phyloP scores from a whole-genome alignment of 192 early-diverging fungal species.

The Linnemannia hyalina region DNA sequence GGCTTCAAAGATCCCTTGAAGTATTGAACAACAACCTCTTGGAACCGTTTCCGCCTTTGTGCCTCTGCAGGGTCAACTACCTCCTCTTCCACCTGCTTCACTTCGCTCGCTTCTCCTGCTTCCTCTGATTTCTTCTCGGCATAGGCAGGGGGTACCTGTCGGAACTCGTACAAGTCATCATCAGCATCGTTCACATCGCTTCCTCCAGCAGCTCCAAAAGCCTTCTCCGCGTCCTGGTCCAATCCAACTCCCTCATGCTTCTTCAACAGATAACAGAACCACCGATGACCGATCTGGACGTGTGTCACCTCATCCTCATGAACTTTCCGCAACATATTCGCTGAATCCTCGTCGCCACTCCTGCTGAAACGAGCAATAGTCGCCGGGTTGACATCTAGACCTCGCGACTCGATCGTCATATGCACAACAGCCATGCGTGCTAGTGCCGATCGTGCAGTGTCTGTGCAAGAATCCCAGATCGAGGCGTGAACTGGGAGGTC shows the following conservation, averaged over 20 bases:
- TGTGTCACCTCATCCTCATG: slow-evolving; percentile 65
- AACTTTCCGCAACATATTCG: slow-evolving; percentile 66
- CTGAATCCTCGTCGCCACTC: slow-evolving; percentile 66
- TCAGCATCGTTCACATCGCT: slow-evolving; percentile 26
- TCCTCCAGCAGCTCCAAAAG: slow-evolving; percentile 19
- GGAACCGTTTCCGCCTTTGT: slow-evolving; percentile 47
- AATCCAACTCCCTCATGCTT: slow-evolving; percentile 34
- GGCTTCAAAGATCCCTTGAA: slow-evolving; percentile 73
- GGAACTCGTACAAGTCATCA: slow-evolving; percentile 37
- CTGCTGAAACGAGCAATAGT: slow-evolving; percentile 71
- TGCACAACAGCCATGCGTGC: slow-evolving; percentile 73
- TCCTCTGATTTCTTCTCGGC: slow-evolving; percentile 16
- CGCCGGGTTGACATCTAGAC: slow-evolving; percentile 76
- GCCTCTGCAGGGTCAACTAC: slow-evolving; percentile 43
- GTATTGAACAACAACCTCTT: slow-evolving; percentile 52
- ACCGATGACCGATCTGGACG: slow-evolving; percentile 67
- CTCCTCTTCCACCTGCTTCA: slow-evolving; percentile 16
- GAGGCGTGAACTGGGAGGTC: slow-evolving; percentile 68
- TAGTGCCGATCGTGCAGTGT: slow-evolving; percentile 63
- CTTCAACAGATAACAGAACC: slow-evolving; percentile 69
- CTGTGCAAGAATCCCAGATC: slow-evolving; percentile 76
- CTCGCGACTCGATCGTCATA: slow-evolving; percentile 79
- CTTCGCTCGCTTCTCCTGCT: background rate
- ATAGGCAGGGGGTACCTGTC: slow-evolving; percentile 46
- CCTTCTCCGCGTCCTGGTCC: slow-evolving; percentile 1